A percentile compares a stretch with the other conserved stretches of the same genome.
phyloP scores from a whole-genome alignment of 2,329 filamentous ascomycete genomes.

The Trichoderma asperellum region DNA sequence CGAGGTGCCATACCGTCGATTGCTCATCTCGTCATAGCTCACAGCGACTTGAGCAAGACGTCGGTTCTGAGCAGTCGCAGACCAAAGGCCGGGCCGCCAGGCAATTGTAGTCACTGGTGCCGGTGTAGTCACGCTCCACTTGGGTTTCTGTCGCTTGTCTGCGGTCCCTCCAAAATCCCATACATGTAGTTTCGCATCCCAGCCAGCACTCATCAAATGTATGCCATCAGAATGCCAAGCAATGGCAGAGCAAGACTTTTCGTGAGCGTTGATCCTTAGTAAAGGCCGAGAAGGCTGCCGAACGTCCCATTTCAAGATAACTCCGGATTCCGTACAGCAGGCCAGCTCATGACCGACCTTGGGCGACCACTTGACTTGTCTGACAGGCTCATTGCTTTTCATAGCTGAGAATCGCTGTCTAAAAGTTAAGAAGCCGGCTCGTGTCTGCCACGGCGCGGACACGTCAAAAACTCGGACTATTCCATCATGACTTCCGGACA shows the following conservation, averaged over 20 bases:
- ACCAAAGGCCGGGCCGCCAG: constrained; percentile 69
- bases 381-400: constrained; percentile 51
- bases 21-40: constrained; percentile 61
- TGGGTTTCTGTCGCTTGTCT: constrained; percentile 67
- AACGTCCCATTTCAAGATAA: constrained; percentile 67
- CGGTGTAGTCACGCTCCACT: constrained; percentile 63
- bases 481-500: constrained; percentile 68
- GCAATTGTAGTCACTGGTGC: constrained; percentile 62
- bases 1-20: constrained; percentile 59
- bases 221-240: constrained; percentile 70
- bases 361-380: constrained; percentile 68
- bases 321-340: constrained; percentile 65
- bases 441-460: constrained; percentile 51
- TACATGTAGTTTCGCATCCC: constrained; percentile 64
- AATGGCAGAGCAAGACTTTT: constrained; percentile 62
- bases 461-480: constrained; percentile 66
- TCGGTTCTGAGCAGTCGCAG: constrained; percentile 62
- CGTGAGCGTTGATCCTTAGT: constrained; percentile 64
- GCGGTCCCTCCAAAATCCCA: constrained; percentile 66
- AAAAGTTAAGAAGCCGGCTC: constrained; percentile 56
- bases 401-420: constrained; percentile 49
- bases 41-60: constrained; percentile 66
- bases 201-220: constrained; percentile 66
- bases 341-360: constrained; percentile 65
- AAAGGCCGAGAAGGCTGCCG: constrained; percentile 58